Conservation (phyloP, 192 early-diverging fungal species). For the Kickxella alabastrina region DNA sequence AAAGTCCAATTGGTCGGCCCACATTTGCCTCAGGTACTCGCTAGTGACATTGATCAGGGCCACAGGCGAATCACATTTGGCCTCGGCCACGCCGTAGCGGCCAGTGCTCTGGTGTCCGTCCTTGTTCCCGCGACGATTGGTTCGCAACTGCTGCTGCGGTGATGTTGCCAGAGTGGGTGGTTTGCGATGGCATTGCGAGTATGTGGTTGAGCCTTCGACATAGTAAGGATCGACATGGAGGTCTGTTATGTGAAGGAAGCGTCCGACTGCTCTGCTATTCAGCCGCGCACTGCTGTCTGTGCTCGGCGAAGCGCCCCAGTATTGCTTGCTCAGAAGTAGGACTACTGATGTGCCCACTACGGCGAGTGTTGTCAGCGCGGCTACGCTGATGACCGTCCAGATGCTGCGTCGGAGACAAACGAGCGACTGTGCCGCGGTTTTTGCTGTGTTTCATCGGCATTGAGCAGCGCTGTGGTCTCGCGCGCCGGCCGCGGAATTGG, state of each 20-base stretch:
- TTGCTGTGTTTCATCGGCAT: neutral
- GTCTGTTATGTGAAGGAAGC: constrained; percentile 70
- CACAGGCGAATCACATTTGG: constrained; percentile 61
- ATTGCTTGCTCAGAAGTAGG: neutral
- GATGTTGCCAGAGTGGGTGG: too few relatives aligned
- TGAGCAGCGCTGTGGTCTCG: constrained; percentile 9
- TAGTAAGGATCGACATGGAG: constrained; percentile 66
- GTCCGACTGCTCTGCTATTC: constrained; percentile 43
- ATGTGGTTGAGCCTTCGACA: constrained; percentile 46
- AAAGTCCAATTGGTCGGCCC: constrained; percentile 57
- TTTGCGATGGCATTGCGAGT: constrained; percentile 56
- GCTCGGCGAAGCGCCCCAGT: neutral
- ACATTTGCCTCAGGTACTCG: constrained; percentile 48
- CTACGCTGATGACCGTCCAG: neutral
- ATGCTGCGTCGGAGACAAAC: neutral
- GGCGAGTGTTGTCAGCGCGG: neutral
- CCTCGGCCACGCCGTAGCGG: constrained; percentile 53
- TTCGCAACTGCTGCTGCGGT: too few relatives aligned
- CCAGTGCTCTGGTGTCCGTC: constrained; percentile 44
- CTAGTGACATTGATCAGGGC: constrained; percentile 55
- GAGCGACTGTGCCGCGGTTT: neutral
- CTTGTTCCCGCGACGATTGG: too few relatives aligned
- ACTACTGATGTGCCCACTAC: constrained; percentile 1
- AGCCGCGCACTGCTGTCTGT: constrained; percentile 16
- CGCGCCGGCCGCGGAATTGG: neutral